Conservation (phyloP, 768 basidiomycete species). For the Auricularia auricula-judae region DNA sequence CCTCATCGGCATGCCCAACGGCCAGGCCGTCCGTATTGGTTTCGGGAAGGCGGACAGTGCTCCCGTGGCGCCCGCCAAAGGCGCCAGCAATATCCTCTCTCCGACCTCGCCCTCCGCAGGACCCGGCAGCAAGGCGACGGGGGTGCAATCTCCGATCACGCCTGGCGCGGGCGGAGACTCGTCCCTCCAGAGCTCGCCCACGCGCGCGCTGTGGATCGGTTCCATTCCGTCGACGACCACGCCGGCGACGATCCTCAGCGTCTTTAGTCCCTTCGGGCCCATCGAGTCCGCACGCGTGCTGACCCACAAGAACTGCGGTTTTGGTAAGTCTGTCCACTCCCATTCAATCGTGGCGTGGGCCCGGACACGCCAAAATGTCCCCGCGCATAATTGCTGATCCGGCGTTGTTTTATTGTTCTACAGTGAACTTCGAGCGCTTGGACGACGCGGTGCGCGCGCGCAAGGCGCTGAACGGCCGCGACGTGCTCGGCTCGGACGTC, state of each 20-base stretch:
- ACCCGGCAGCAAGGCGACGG: conserved; percentile 26
- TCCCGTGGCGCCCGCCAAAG: conserved; percentile 80
- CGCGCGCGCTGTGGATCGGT: conserved; percentile 94
- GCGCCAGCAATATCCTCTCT: conserved; percentile 48
- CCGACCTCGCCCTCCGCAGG: conserved; percentile 42
- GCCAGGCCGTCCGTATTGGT: conserved; percentile 92
- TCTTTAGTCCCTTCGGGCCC: conserved; percentile 95
- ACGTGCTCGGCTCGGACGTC: conserved; percentile 91
- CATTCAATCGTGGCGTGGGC: background rate
- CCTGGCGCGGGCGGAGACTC: conserved; percentile 55
- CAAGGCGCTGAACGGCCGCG: conserved; percentile 90
- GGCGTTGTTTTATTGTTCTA: conserved; percentile 10
- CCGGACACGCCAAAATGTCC: background rate
- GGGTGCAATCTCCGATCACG: conserved; percentile 23
- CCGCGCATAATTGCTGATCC: background rate
- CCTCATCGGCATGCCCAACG: conserved; percentile 88
- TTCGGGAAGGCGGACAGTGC: conserved; percentile 98
- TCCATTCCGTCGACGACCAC: conserved; percentile 94
- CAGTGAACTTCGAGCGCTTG: conserved; percentile 93
- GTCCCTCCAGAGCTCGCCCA: conserved; percentile 83
- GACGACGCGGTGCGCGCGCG: conserved; percentile 95
- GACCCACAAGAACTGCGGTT: conserved; percentile 95
- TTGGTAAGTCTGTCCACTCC: conserved; percentile 40
- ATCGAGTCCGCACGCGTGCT: conserved; percentile 95
- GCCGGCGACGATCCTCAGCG: conserved; percentile 85